phyloP scores from a whole-genome alignment of 2,329 filamentous ascomycete species.

The Verticillium zaregamsianum region DNA sequence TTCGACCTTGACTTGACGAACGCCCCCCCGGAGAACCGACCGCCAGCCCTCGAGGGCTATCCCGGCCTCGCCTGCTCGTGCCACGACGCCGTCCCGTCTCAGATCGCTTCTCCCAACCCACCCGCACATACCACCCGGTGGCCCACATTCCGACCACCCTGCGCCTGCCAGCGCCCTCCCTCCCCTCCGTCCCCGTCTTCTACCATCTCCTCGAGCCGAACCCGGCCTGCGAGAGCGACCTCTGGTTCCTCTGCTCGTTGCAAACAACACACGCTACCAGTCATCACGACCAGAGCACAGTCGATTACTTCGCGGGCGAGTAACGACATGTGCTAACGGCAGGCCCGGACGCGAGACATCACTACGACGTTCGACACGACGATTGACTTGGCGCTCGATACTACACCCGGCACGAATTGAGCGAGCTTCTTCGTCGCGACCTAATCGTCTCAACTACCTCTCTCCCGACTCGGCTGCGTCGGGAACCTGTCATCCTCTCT shows the following conservation, averaged over 20 bases:
- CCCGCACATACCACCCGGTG: not conserved
- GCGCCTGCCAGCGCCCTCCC: slow-evolving; percentile 39
- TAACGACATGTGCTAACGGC: slow-evolving; percentile 41
- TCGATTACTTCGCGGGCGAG: slow-evolving; percentile 47
- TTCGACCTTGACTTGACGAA: not conserved
- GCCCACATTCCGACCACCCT: slow-evolving; percentile 34
- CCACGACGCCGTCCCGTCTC: slow-evolving; percentile 3
- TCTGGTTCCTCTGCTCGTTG: not conserved
- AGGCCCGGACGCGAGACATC: slow-evolving; percentile 23
- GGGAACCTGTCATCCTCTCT: slow-evolving; percentile 8
- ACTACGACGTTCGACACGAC: not conserved
- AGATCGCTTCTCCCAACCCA: not conserved
- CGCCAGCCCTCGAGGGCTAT: not conserved
- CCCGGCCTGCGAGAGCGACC: not conserved
- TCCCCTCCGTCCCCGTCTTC: slow-evolving; percentile 46
- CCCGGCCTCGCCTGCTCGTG: slow-evolving; percentile 2
- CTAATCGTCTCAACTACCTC: not conserved
- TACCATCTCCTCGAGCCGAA: slow-evolving; percentile 58
- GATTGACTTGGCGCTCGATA: not conserved
- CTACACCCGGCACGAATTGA: not conserved
- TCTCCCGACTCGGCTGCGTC: slow-evolving; percentile 5
- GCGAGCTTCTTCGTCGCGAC: not conserved
- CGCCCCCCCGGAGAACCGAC: not conserved
- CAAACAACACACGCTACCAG: slow-evolving; percentile 1
- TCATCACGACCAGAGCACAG: slow-evolving; percentile 24